Base-by-base conservation (phyloP, 1,284 basidiomycete species). In the Heterobasidion annosum region DNA sequence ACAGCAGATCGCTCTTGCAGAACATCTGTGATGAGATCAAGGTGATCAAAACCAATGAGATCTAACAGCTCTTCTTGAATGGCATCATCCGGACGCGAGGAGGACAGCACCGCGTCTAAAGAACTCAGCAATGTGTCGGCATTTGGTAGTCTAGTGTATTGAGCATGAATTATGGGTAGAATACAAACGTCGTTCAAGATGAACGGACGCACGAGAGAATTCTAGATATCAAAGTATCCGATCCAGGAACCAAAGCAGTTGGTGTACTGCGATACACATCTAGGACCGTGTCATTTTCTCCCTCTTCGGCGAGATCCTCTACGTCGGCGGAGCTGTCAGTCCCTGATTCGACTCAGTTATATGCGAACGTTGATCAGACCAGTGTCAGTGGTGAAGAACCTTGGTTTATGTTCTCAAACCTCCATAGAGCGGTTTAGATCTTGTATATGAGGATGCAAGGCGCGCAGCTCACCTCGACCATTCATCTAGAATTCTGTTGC, bases 41-140 rank as follows among this genome's bases (percentile, higher is more conserved):
- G 81, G 34, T 90, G 81, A 58, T 96, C 91, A 63, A 88, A 93
- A 0, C 95, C 95, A 50, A 96, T 70, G n/a, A 89, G 72, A 59
- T 97, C 93, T 2, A 80, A 83, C 1, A 97, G 68, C 59, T 91
- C 85, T 35, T 74, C 79, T 32, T 91, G 91, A 34, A 95, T 84
- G n/a, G 81, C 80, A 48, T 93, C 89, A 59, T 86, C 70, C 2
- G 73, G 67, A 6, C 64, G 64, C 2, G 62, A 49, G 5, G 72
- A 73, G 10, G 67, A 61, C 12, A 76, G 61, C 13, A 69, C 61
- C 4, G 65, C 55, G 13, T 60, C 58, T 16, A 75, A 52, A 16
- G 63, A 55, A n/a, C 60, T 60, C 34, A 71, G 50, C n/a, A 70
- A 37, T 18, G 66, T 59, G 48, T 64, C 63, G 9, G 66, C 55